phyloP scores from a whole-genome alignment of 2,329 filamentous ascomycete genomes.

The Penicillium crustosum region DNA sequence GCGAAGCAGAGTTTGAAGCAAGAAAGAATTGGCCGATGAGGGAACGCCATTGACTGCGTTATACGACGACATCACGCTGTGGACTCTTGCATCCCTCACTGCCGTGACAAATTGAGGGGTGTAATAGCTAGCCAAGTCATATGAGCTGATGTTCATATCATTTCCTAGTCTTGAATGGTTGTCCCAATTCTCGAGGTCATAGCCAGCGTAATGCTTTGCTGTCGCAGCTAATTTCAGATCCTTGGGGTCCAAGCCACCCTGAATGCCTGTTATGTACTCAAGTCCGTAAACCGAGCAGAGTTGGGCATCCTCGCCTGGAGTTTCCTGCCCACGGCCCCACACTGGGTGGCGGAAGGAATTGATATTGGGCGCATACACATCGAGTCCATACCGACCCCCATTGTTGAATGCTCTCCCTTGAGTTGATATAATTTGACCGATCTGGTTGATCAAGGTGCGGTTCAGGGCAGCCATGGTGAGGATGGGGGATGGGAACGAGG shows the following conservation, averaged over 20 bases:
- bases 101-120: slow-evolving; percentile 65
- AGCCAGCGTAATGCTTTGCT: slow-evolving; percentile 61
- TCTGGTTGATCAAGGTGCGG: slow-evolving; percentile 58
- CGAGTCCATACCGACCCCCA: slow-evolving; percentile 46
- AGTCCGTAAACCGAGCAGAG: slow-evolving; percentile 52
- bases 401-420: slow-evolving; percentile 68
- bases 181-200: slow-evolving; percentile 55
- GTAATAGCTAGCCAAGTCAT: slow-evolving; percentile 69
- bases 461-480: slow-evolving; percentile 64
- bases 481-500: slow-evolving; percentile 66
- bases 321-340: slow-evolving; percentile 63
- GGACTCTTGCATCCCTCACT: slow-evolving; percentile 56
- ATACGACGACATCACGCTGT: slow-evolving; percentile 63
- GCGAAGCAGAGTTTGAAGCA: slow-evolving; percentile 63
- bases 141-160: slow-evolving; percentile 55
- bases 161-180: slow-evolving; percentile 51
- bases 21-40: slow-evolving; percentile 62
- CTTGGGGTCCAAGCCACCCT: slow-evolving; percentile 47
- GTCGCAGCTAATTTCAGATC: slow-evolving; percentile 50
- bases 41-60: slow-evolving; percentile 67
- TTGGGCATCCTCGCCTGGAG: slow-evolving; percentile 58
- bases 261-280: slow-evolving; percentile 55
- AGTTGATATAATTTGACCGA: slow-evolving; percentile 55
- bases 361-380: slow-evolving; percentile 60
- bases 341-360: slow-evolving; percentile 64